Percentiles rank a stretch among this genome's conserved stretches.
These are phyloP conservation scores for Thymus mandschuricus DNA, from an alignment of 257 asterid genomes.

Conservation along the genomic window DNA sequence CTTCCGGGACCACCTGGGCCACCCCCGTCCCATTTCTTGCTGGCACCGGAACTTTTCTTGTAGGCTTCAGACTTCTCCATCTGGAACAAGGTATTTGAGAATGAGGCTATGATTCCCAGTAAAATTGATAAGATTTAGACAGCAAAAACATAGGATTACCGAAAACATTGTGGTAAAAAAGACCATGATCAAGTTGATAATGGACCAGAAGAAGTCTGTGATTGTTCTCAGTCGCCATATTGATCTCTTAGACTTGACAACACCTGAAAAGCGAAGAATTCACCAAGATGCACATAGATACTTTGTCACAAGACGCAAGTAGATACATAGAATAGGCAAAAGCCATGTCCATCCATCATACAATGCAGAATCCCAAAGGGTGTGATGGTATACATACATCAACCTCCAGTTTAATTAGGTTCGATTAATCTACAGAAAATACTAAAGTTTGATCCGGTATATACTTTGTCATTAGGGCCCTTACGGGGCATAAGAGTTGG, in stretches of 20 bases:
- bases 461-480: neutral
- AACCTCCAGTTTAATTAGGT: neutral
- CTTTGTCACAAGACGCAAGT: neutral
- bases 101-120: conserved; percentile 15
- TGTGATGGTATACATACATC: neutral
- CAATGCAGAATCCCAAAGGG: neutral
- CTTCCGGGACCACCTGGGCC: conserved; percentile 95
- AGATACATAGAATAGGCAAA: neutral
- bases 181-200: conserved; percentile 64
- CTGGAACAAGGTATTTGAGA: conserved; percentile 39
- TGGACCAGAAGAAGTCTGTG: conserved; percentile 81
- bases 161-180: conserved; percentile 90
- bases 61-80: conserved; percentile 94
- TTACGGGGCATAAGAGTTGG: neutral
- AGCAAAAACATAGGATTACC: conserved; percentile 47
- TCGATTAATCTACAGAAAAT: neutral
- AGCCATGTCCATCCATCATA: no score
- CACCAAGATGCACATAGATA: neutral
- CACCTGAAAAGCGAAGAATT: conserved; percentile 55
- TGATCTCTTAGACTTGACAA: conserved; percentile 77
- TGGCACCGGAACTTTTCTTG: conserved; percentile 70
- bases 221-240: conserved; percentile 86
- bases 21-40: conserved; percentile 97
- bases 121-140: neutral
- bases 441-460: neutral